Evolutionary conservation across 345 rosid species (phyloP), one percentile per base, ranked within the genome.

Genomic region (Dipteronia dyeriana): DNA sequence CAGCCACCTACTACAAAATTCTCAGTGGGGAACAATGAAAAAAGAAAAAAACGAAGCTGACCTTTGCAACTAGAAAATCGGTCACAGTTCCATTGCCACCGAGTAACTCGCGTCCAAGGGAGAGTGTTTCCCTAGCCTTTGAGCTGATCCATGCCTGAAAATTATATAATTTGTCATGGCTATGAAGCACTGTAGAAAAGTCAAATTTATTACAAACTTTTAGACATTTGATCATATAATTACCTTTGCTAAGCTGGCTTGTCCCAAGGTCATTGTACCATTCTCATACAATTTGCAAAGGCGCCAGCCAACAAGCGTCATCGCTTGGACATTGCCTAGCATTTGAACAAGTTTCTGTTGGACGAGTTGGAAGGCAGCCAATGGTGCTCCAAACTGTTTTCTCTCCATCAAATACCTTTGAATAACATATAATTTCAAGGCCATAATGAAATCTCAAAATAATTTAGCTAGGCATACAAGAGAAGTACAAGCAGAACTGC

Each of bases 51-150:
- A n/a, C n/a, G 2, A 41, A 41, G 6, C 38, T 63, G 75, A 95
- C 97, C 97, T 95, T 95, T 34, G 97, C 99, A 82, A 97, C 98
- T 38, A 91, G 94, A 81, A 89, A 97, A 82, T 97, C 99, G 0
- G 91, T 76, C 75, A 94, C 68, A 76, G 91, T 86, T 77, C 99
- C 99, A 51, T 94, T 97, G 73, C 98, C 99, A 73, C 99, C 97
- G 1, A 97, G 98, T 78, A 97, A 68, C 85, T 90, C 98, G 54
- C 99, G 88, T 51, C 97, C 99, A 38, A 91, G 82, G 41, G 95
- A 76, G 67, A 86, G 91, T 0, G 97, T 91, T 80, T 96, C 98
- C 79, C 98, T 88, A 13, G 98, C 97, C 83, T 76, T 94, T 8
- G 53, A 49, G 20, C 89, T 79, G 80, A 91, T 92, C 99, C 99